Base-by-base conservation (phyloP, 139 green algal genomes). In the Coelastrella sp. region DNA sequence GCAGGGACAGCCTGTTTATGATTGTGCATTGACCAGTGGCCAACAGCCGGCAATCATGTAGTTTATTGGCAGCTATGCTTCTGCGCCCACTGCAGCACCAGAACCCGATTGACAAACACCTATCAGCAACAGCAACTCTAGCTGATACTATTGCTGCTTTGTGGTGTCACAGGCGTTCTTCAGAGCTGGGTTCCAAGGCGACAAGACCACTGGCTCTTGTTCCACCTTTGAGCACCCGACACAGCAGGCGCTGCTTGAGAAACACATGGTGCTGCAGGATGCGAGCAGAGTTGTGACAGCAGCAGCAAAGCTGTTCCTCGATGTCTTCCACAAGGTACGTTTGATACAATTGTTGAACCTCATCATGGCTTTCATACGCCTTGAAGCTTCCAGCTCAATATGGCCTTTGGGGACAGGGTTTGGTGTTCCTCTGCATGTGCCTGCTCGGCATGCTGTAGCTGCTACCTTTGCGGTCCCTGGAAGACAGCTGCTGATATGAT, bases 221-320 rank as follows among this genome's bases (percentile, higher is more conserved):
- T 14, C 32, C 59, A 73, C 22, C 73, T 90, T 94, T 54, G 86
- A 92, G 59, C n/a, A 22, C 5, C 11, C 23, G 23, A 85, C 83
- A 61, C 74, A 87, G 74, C 54, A 13, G 47, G 16, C 73, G 59
- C 92, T 95, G 93, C 85, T 90, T 13, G 77, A 88, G 60, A 58
- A 65, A 3, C 90, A 91, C 87, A 89, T 95, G 60, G 91, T 89
- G 3, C 54, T 17, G 5, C 88, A 83, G 85, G 57, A 90, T 58
- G 73, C 74, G 3, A 60, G 57, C 7, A 22, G 19, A 4, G n/a
- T 88, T 13, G 17, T 56, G 47, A n/a, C 61, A 7, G 13, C 17
- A 59, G 83, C 83, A 14, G 83, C 68, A 11, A 61, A 64, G 68
- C 68, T 88, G 32, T 80, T 80, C 16, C 16, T 80, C 10, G 83